A percentile compares a stretch with the other conserved stretches of the same genome.
These are phyloP conservation scores for Mesotaenium endlicherianum DNA, from an alignment of 139 green algal genomes.

Conservation along the genomic window DNA sequence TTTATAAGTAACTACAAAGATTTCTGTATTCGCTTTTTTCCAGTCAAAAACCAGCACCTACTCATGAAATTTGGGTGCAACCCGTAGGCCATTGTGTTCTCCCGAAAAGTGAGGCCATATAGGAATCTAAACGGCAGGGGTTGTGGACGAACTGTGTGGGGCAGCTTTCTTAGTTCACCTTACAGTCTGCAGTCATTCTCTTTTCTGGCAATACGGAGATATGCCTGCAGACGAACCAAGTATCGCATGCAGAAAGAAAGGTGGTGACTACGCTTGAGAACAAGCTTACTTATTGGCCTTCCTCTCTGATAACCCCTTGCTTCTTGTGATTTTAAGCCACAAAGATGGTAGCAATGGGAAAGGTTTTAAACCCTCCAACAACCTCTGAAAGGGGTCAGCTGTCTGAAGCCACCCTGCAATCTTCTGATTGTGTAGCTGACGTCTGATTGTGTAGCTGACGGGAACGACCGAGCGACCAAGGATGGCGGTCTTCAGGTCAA, in stretches of 20 bases:
- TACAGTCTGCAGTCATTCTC: no score
- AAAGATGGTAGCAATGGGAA: neutral
- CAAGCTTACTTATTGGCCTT: no score
- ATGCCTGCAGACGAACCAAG: no score
- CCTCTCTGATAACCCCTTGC: no score
- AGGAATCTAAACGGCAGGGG: no score
- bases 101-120: no score
- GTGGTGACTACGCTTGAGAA: no score
- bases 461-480: constrained; percentile 86
- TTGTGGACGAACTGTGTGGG: no score
- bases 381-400: neutral
- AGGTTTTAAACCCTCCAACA: neutral
- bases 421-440: neutral
- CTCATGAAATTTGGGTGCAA: neutral
- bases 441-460: constrained; percentile 78
- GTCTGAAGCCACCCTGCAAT: neutral
- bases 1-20: neutral
- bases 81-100: no score
- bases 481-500: constrained; percentile 90
- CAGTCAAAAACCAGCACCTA: neutral
- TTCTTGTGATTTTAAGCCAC: neutral
- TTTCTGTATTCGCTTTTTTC: constrained; percentile 7
- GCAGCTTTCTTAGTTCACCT: no score
- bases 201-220: no score
- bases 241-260: no score